Conservation (phyloP, 2,329 filamentous ascomycete genomes). For the Monilinia aucupariae region DNA sequence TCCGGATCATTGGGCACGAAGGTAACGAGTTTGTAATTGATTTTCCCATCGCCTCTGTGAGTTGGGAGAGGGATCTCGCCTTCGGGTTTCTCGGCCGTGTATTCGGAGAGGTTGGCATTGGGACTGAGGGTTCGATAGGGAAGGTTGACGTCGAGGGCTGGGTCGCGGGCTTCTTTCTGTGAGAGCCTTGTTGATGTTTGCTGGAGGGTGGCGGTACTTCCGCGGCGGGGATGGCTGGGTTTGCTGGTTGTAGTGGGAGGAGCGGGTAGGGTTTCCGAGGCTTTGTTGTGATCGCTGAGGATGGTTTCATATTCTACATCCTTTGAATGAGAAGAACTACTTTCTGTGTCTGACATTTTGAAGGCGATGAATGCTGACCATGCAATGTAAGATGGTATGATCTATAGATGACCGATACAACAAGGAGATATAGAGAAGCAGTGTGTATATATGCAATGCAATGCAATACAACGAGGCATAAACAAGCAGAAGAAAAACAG, state of each 20-base stretch:
- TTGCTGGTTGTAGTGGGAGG: not conserved
- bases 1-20: conserved; percentile 64
- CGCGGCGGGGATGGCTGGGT: conserved; percentile 8
- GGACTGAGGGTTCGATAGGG: conserved; percentile 60
- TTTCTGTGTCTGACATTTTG: conserved; percentile 8
- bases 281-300: not conserved
- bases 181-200: conserved; percentile 16
- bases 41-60: not conserved
- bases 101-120: conserved; percentile 60
- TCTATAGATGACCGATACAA: too few relatives aligned
- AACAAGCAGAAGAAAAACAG: not conserved
- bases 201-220: conserved; percentile 16
- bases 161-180: conserved; percentile 30
- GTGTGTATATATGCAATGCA: not conserved
- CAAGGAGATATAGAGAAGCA: not conserved
- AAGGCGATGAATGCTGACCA: not conserved
- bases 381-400: not conserved
- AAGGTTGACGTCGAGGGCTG: conserved; percentile 47
- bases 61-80: conserved; percentile 48
- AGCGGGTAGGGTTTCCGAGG: not conserved
- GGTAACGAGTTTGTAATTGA: conserved; percentile 56
- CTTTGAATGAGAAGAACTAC: conserved; percentile 3
- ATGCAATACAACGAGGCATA: not conserved
- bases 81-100: conserved; percentile 53
- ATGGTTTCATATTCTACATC: not conserved